A percentile compares a stretch with the other conserved stretches of the same genome.
These are phyloP conservation scores for Pholiota conissans DNA, from an alignment of 768 basidiomycete genomes.

Conservation along the genomic window DNA sequence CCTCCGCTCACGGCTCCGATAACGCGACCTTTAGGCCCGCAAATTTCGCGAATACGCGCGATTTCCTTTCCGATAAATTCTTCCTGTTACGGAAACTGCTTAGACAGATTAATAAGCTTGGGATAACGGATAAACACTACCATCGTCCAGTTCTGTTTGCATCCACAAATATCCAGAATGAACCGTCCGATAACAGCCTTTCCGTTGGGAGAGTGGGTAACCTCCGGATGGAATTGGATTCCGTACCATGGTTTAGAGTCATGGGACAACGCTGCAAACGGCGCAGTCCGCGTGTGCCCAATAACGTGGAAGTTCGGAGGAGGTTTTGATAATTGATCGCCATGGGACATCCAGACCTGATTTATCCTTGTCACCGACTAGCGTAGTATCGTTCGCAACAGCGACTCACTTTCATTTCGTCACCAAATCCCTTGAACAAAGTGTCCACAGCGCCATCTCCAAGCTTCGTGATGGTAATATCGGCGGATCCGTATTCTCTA, in stretches of 20 bases:
- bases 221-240: slow-evolving; percentile 99
- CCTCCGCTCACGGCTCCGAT: slow-evolving; percentile 98
- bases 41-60: slow-evolving; percentile 88
- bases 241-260: slow-evolving; percentile 87
- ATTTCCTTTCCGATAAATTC: slow-evolving; percentile 99
- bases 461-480: slow-evolving; percentile 69
- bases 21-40: slow-evolving; percentile 91
- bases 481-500: slow-evolving; percentile 94
- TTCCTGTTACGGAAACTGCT: slow-evolving; percentile 51
- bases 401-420: slow-evolving; percentile 76
- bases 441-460: slow-evolving; percentile 61
- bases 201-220: slow-evolving; percentile 90
- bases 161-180: slow-evolving; percentile 81
- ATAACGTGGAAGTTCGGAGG: slow-evolving; percentile 87
- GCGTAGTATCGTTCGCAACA: not conserved
- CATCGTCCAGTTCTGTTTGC: slow-evolving; percentile 91
- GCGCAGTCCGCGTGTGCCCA: slow-evolving; percentile 83
- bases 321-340: slow-evolving; percentile 84
- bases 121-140: slow-evolving; percentile 34
- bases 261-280: slow-evolving; percentile 93
- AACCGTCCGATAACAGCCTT: slow-evolving; percentile 89
- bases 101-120: slow-evolving; percentile 8
- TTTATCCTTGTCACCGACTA: not conserved
- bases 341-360: slow-evolving; percentile 99
- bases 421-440: slow-evolving; percentile 85